Conservation (phyloP, 2,329 filamentous ascomycete species). For the Periconia sp. region DNA sequence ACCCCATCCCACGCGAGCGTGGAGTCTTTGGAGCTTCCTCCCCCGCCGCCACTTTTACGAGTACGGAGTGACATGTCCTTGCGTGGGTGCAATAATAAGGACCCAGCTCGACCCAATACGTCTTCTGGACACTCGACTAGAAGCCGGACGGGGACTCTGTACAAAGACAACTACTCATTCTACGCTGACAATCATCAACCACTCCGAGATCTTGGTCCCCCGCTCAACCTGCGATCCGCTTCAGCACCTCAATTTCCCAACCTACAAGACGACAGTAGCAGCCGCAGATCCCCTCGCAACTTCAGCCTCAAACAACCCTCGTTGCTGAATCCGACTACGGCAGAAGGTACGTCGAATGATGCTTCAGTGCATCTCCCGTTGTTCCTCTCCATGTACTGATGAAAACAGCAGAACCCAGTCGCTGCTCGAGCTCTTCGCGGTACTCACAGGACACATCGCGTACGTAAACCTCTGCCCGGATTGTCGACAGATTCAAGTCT, state of each 20-base stretch:
- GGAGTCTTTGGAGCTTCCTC: neutral
- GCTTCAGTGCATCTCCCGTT: too few relatives aligned
- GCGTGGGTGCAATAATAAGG: neutral
- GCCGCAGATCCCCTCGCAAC: neutral
- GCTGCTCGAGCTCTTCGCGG: neutral
- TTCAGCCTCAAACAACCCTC: neutral
- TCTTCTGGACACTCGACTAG: conserved; percentile 3
- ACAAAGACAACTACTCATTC: neutral
- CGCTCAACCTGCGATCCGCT: conserved; percentile 14
- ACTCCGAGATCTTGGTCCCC: conserved; percentile 2
- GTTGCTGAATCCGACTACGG: neutral
- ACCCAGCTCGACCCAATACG: neutral
- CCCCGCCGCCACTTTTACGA: neutral
- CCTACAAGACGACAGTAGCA: neutral
- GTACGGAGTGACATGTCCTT: neutral
- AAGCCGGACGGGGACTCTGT: neutral
- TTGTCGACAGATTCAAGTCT: neutral
- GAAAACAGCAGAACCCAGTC: neutral
- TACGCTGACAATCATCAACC: neutral
- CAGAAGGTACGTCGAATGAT: neutral
- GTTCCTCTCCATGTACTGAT: neutral
- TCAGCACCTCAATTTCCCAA: conserved; percentile 2
- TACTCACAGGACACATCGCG: neutral
- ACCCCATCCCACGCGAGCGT: neutral
- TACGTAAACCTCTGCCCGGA: neutral